Conservation (phyloP, 805 yeast species). For the Candida ascalaphidarum region DNA sequence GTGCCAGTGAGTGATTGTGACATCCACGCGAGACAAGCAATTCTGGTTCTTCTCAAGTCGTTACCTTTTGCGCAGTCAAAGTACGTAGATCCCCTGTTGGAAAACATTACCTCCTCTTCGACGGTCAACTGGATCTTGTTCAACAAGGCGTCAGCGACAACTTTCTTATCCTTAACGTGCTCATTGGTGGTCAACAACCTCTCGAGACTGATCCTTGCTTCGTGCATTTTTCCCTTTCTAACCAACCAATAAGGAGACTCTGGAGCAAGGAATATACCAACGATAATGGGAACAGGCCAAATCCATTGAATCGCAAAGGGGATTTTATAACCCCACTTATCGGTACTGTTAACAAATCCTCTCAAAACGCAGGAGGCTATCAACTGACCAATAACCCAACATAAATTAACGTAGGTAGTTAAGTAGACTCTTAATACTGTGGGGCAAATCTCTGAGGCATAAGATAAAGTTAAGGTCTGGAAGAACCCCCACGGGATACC, state of each 20-base stretch:
- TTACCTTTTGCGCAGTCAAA: slow-evolving; percentile 41
- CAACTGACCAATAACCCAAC: slow-evolving; percentile 53
- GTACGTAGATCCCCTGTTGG: slow-evolving; percentile 13
- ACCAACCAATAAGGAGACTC: slow-evolving; percentile 55
- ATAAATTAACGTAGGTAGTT: slow-evolving; percentile 40
- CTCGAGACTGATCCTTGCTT: slow-evolving; percentile 33
- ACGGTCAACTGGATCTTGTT: slow-evolving; percentile 39
- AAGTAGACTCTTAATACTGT: slow-evolving; percentile 40
- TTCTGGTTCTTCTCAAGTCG: slow-evolving; percentile 43
- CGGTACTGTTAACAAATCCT: slow-evolving; percentile 21
- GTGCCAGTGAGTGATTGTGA: slow-evolving; percentile 41
- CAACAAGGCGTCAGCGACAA: slow-evolving; percentile 31
- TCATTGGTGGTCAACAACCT: slow-evolving; percentile 26
- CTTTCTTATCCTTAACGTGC: slow-evolving; percentile 21
- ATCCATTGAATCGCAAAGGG: slow-evolving; percentile 58
- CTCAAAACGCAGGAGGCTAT: slow-evolving; percentile 43
- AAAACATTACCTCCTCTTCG: slow-evolving; percentile 25
- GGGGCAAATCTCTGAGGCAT: slow-evolving; percentile 52
- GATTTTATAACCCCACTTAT: slow-evolving; percentile 35
- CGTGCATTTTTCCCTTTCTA: slow-evolving; percentile 27
- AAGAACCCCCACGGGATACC: slow-evolving; percentile 52
- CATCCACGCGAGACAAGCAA: slow-evolving; percentile 36
- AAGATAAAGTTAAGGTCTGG: slow-evolving; percentile 42
- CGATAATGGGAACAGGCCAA: slow-evolving; percentile 43
- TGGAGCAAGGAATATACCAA: slow-evolving; percentile 39